Conservation (phyloP, 1,284 basidiomycete species). For the Cryptococcus hybrid region DNA sequence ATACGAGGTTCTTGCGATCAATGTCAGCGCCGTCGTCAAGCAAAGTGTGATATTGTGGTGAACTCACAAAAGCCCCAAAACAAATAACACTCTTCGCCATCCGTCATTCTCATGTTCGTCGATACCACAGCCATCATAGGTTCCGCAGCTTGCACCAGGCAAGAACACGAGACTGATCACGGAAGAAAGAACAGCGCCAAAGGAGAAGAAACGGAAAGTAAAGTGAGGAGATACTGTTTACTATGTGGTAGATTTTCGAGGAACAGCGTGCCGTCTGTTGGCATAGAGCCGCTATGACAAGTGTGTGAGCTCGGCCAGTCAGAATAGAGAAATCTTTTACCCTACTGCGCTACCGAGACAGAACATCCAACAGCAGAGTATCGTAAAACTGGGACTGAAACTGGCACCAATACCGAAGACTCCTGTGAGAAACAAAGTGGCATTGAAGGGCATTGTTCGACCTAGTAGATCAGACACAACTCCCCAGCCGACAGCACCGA, state of each 20-base stretch:
- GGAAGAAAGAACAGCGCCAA: conserved; percentile 82
- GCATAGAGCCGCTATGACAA: conserved; percentile 68
- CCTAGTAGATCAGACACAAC: conserved; percentile 83
- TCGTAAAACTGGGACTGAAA: conserved; percentile 67
- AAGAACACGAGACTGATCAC: conserved; percentile 73
- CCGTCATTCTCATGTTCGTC: conserved; percentile 66
- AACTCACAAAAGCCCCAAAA: conserved; percentile 67
- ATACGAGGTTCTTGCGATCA: conserved; percentile 66
- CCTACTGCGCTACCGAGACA: conserved; percentile 82
- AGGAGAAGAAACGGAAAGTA: conserved; percentile 90
- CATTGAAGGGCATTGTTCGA: conserved; percentile 84
- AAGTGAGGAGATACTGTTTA: conserved; percentile 90
- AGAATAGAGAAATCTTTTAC: conserved; percentile 15
- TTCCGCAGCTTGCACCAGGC: conserved; percentile 68
- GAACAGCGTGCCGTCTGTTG: conserved; percentile 91
- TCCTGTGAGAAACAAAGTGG: conserved; percentile 84
- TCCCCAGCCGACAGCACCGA: conserved; percentile 91
- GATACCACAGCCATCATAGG: conserved; percentile 54
- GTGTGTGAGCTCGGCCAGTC: background rate
- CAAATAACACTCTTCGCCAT: conserved; percentile 78
- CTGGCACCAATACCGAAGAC: conserved; percentile 83
- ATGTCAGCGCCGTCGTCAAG: background rate
- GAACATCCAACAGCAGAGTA: conserved; percentile 77
- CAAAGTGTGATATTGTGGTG: background rate
- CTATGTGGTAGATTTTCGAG: conserved; percentile 90